A percentile compares a stretch with the other conserved stretches of the same genome.
phyloP scores from a whole-genome alignment of 495 filamentous ascomycete species.

The Chaetomium cochliodes region DNA sequence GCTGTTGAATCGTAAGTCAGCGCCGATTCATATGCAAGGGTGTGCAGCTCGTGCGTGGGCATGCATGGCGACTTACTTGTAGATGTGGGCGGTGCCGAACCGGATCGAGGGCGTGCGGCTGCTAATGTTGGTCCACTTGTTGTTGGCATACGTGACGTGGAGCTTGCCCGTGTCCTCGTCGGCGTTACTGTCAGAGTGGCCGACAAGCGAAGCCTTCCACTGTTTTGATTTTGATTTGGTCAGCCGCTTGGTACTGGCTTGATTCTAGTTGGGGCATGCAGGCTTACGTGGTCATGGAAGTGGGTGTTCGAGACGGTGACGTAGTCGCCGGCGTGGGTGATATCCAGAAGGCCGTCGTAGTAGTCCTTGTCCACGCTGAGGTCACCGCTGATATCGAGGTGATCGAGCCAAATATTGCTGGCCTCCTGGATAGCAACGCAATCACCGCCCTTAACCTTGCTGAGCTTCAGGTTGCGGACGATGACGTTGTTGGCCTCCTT shows the following conservation, averaged over 20 bases:
- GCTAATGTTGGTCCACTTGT: conserved; percentile 6
- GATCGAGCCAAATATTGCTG: conserved; percentile 10
- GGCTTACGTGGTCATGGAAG: conserved; percentile 12
- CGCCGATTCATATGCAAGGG: neutral
- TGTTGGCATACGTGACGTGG: conserved; percentile 11
- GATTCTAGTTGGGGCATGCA: neutral
- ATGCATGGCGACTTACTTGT: neutral
- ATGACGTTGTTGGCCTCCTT: conserved; percentile 2
- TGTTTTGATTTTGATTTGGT: neutral
- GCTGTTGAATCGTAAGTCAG: too few species aligned
- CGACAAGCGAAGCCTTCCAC: conserved; percentile 15
- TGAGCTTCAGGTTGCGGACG: conserved; percentile 12
- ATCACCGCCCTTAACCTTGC: conserved; percentile 4
- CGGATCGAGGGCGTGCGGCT: conserved; percentile 11
- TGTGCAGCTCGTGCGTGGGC: neutral
- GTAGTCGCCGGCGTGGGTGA: conserved; percentile 8
- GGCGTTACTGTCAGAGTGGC: conserved; percentile 11
- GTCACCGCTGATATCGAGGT: conserved; percentile 10
- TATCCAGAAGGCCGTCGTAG: conserved; percentile 11
- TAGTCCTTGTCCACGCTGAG: conserved; percentile 3
- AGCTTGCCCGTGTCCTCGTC: conserved; percentile 9
- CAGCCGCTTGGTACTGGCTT: neutral
- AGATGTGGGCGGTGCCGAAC: conserved; percentile 8
- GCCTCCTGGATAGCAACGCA: conserved; percentile 5
- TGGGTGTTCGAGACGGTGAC: conserved; percentile 9